Conservation (phyloP, 1,284 basidiomycete species). For the Schizopora paradoxa region DNA sequence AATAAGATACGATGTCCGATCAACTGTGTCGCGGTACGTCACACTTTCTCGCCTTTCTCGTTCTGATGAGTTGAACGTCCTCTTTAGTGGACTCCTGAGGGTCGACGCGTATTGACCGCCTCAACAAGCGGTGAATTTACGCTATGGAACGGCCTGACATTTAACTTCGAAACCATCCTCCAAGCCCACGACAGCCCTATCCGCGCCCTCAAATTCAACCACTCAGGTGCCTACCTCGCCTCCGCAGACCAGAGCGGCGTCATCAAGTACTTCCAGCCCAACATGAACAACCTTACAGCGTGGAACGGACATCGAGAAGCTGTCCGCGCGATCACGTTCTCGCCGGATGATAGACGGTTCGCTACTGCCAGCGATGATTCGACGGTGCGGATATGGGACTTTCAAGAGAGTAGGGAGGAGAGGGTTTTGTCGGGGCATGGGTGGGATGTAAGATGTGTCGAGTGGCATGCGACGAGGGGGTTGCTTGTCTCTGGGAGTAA, state of each 20-base stretch:
- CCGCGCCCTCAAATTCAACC: constrained; percentile 84
- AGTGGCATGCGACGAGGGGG: constrained; percentile 98
- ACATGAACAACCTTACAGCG: constrained; percentile 96
- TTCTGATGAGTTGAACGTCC: constrained; percentile 8
- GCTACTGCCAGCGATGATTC: constrained; percentile 95
- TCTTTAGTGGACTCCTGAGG: constrained; percentile 94
- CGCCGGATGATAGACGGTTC: constrained; percentile 88
- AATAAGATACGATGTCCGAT: constrained; percentile 98
- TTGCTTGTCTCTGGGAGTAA: constrained; percentile 92
- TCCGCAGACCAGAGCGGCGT: constrained; percentile 91
- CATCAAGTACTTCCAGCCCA: constrained; percentile 98
- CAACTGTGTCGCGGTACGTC: constrained; percentile 83
- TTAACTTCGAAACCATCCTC: constrained; percentile 99
- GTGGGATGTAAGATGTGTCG: constrained; percentile 98
- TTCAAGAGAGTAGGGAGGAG: constrained; percentile 88
- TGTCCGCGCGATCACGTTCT: constrained; percentile 86
- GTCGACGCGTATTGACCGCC: constrained; percentile 86
- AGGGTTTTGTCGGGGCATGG: constrained; percentile 88
- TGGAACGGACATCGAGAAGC: constrained; percentile 90
- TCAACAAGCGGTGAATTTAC: constrained; percentile 98
- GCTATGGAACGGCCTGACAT: constrained; percentile 97
- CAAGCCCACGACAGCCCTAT: constrained; percentile 97
- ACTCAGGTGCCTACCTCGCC: constrained; percentile 86
- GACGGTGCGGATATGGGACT: constrained; percentile 91
- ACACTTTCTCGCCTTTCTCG: constrained; percentile 5